These are phyloP conservation scores for Ceriops zippeliana DNA, from an alignment of 345 rosid genomes.

Conservation along the genomic window DNA sequence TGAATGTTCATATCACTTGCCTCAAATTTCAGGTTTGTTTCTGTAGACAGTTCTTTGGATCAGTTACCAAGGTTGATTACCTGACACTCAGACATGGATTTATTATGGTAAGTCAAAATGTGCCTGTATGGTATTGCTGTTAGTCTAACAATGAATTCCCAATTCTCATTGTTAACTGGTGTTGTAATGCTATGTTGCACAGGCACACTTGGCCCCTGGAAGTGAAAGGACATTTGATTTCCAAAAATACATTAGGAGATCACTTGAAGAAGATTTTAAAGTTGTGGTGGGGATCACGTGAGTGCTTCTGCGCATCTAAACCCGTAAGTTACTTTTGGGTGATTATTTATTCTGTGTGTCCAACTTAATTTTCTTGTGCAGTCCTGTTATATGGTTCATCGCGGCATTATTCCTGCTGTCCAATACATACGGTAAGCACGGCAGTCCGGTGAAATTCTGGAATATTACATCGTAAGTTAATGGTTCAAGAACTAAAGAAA, in stretches of 20 bases:
- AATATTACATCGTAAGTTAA: background rate
- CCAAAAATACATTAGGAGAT: constrained; percentile 72
- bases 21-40: constrained; percentile 58
- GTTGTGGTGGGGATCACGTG: constrained; percentile 89
- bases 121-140: too few species aligned
- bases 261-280: constrained; percentile 83
- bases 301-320: background rate
- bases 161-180: background rate
- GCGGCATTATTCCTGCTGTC: constrained; percentile 66
- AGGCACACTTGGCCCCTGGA: constrained; percentile 90
- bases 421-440: constrained; percentile 65
- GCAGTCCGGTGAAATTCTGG: background rate
- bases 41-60: constrained; percentile 85
- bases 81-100: constrained; percentile 86
- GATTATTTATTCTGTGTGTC: background rate
- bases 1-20: background rate
- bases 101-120: constrained; percentile 46
- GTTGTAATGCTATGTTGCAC: constrained; percentile 9
- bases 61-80: constrained; percentile 87
- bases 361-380: constrained; percentile 35
- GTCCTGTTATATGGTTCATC: constrained; percentile 73
- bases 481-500: background rate
- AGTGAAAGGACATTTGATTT: constrained; percentile 69
- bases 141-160: background rate
- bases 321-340: too few species aligned